These are phyloP conservation scores for Cryptococcus sp. DNA, from an alignment of 1,284 basidiomycete species.

Conservation along the genomic window DNA sequence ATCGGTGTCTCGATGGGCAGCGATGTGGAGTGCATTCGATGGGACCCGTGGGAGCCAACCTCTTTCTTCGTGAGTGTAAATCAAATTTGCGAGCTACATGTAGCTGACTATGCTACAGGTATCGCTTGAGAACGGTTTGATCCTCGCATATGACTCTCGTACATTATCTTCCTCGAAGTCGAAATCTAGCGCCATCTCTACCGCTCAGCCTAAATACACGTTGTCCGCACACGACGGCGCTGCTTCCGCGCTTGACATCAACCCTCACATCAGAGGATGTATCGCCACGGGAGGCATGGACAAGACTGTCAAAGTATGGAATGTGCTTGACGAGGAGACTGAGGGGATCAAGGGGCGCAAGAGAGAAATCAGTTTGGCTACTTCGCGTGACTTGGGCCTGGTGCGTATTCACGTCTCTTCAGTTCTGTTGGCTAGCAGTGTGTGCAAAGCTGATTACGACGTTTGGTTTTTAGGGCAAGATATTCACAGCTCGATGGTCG, in stretches of 20 bases:
- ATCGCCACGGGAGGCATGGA: constrained; percentile 92
- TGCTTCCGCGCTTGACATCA: constrained; percentile 86
- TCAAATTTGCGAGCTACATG: neutral
- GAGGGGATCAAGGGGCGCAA: constrained; percentile 60
- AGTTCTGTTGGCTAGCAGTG: neutral
- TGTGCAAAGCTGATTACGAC: constrained; percentile 1
- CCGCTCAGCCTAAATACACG: constrained; percentile 69
- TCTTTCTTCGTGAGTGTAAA: constrained; percentile 75
- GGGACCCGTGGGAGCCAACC: constrained; percentile 92
- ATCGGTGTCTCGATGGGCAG: constrained; percentile 77
- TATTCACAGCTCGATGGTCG: constrained; percentile 86
- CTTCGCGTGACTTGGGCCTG: constrained; percentile 87
- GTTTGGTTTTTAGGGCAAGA: constrained; percentile 75
- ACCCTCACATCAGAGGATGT: constrained; percentile 86
- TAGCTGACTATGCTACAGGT: constrained; percentile 59
- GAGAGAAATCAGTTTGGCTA: constrained; percentile 81
- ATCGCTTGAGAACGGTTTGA: constrained; percentile 86
- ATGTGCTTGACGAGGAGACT: constrained; percentile 67
- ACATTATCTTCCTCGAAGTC: constrained; percentile 66
- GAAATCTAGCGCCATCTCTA: constrained; percentile 21
- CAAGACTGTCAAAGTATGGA: constrained; percentile 94
- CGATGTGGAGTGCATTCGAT: constrained; percentile 89
- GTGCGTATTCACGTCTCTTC: constrained; percentile 59
- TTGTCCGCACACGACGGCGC: constrained; percentile 94
- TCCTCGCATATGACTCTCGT: constrained; percentile 88